Evolutionary conservation across 1,284 basidiomycete species (phyloP).

Genomic region (Phaffia rhodozyma): DNA sequence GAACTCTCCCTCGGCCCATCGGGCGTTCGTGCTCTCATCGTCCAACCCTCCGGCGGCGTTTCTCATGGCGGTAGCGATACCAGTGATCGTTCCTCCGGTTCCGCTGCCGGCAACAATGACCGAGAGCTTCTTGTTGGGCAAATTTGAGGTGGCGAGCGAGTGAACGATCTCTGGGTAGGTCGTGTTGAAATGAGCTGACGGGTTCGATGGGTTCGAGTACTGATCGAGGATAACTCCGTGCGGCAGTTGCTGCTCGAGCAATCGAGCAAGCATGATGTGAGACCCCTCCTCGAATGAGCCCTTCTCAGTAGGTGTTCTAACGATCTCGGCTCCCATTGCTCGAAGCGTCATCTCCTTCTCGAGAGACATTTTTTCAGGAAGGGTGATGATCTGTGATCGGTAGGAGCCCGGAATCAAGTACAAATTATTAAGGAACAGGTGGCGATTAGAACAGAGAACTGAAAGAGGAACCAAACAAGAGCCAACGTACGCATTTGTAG

Average conservation of each 20-base stretch:
- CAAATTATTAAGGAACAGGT: neutral
- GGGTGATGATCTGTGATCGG: neutral
- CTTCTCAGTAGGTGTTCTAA: conserved; percentile 86
- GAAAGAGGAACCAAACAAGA: neutral
- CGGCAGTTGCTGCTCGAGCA: conserved; percentile 57
- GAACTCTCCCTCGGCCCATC: conserved; percentile 1
- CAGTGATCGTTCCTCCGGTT: conserved; percentile 88
- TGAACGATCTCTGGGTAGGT: conserved; percentile 75
- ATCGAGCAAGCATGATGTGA: conserved; percentile 1
- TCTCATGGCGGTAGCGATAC: conserved; percentile 70
- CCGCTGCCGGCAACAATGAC: conserved; percentile 80
- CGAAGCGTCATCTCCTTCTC: conserved; percentile 90
- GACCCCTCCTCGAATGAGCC: conserved; percentile 48
- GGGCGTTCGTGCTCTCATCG: neutral
- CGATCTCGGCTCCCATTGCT: conserved; percentile 83
- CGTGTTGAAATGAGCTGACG: conserved; percentile 71
- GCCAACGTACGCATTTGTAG: neutral
- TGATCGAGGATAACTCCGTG: conserved; percentile 85
- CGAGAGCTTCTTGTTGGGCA: conserved; percentile 51
- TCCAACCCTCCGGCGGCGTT: conserved; percentile 33
- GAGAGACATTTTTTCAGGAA: conserved; percentile 59
- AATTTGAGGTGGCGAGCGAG: conserved; percentile 30
- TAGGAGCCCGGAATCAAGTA: neutral
- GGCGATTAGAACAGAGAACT: neutral
- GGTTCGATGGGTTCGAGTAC: conserved; percentile 62